phyloP scores from a whole-genome alignment of 2,329 filamentous ascomycete species.

The Pseudogymnoascus sp. region DNA sequence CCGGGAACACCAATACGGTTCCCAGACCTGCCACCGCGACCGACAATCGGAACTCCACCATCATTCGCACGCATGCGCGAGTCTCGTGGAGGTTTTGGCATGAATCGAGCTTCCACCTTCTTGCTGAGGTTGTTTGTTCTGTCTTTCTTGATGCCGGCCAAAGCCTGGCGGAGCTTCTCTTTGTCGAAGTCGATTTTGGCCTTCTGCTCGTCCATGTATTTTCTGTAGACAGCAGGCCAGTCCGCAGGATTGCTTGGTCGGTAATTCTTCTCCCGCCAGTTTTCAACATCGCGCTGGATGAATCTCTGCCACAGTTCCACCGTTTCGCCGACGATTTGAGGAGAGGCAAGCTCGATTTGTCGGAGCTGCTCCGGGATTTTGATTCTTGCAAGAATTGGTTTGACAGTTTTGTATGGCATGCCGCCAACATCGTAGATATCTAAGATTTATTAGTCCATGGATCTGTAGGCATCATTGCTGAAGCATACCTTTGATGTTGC shows the following conservation, averaged over 20 bases:
- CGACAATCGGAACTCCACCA: slow-evolving; percentile 25
- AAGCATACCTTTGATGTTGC: neutral
- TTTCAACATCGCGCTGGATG: slow-evolving; percentile 68
- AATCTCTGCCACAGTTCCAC: slow-evolving; percentile 70
- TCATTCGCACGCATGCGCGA: slow-evolving; percentile 28
- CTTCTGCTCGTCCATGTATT: slow-evolving; percentile 53
- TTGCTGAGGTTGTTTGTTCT: slow-evolving; percentile 49
- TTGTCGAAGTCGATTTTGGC: slow-evolving; percentile 49
- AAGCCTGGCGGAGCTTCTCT: slow-evolving; percentile 43
- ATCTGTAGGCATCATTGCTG: neutral
- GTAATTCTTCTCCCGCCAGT: slow-evolving; percentile 51
- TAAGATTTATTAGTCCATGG: slow-evolving; percentile 16
- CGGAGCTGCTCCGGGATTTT: slow-evolving; percentile 67
- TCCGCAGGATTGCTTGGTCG: slow-evolving; percentile 56
- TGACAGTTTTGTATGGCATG: slow-evolving; percentile 57
- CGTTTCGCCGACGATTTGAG: slow-evolving; percentile 63
- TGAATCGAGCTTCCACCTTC: slow-evolving; percentile 42
- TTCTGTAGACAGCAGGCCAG: slow-evolving; percentile 72
- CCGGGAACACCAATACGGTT: neutral
- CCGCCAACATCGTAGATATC: slow-evolving; percentile 63
- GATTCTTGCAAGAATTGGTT: slow-evolving; percentile 61
- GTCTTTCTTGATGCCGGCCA: slow-evolving; percentile 47
- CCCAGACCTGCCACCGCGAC: slow-evolving; percentile 33
- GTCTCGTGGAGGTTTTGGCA: slow-evolving; percentile 37
- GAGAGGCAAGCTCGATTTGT: slow-evolving; percentile 63